Base-by-base conservation (phyloP, 2,329 filamentous ascomycete species). In the Harringtonia aguacate region DNA sequence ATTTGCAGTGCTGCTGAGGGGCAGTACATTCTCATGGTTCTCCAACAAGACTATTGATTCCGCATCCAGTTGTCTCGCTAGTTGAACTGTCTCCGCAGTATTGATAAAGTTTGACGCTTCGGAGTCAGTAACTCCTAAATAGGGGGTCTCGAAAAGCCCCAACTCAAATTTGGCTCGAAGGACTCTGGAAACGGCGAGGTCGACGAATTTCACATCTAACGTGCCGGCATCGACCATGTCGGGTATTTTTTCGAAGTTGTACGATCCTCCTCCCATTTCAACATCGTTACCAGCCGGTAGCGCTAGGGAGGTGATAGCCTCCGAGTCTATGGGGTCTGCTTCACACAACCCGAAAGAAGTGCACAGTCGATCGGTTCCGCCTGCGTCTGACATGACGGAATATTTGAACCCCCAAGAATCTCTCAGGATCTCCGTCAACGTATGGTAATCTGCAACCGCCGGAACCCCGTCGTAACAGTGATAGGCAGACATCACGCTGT, bases 81-180 rank as follows among this genome's bases (percentile, higher is more conserved):
- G 61, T 43, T 72, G 61, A 40, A 79, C 67, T 18, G 70, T 67
- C 50, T 76, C 70, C 0, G 72, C 61, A 2, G 74, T 83, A 54
- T 86, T 77, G 48, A 34, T 34, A 86, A 78, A 27, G 77, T 66
- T 24, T 72, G 66, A 12, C 27, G 8, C 50, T 76, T 75, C 51
- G 81, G 57, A 68, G 9, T 71, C 61, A 0, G 76, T 59, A 0
- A 79, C 75, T 4, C 69, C 79, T 1, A 69, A 67, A 52, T 27
- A 79, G 84, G 1, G 82, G 81, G 77, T 73, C 56, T 87, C 83
- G 51, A 86, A 87, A 15, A 87, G 65, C 1, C 83, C 83, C 59
- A 79, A 68, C 24, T 70, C 67, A 54, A 86, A 87, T 56, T 87
- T 87, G 30, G 76, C 73, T 14, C 74, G 69, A 8, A 87, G 70